Evolutionary conservation across 2,329 filamentous ascomycete genomes (phyloP).

Genomic region (Gnomoniopsis smithogilvyi): DNA sequence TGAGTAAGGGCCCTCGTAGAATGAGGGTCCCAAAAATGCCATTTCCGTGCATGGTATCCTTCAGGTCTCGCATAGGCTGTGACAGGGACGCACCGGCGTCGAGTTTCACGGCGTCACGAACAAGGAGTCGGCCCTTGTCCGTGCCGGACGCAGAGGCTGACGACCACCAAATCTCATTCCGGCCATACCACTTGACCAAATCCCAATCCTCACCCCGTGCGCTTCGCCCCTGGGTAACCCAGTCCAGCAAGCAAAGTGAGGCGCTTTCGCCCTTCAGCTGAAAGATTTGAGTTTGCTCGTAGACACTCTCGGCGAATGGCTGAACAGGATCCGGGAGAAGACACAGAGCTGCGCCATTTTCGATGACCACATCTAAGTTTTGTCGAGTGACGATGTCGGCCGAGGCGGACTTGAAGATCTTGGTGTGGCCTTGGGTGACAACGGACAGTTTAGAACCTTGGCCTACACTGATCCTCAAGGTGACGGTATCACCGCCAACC

Average conservation of each 20-base stretch:
- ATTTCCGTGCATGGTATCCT: constrained; percentile 67
- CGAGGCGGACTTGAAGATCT: constrained; percentile 80
- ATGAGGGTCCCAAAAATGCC: constrained; percentile 84
- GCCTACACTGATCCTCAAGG: constrained; percentile 66
- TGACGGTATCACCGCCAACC: constrained; percentile 80
- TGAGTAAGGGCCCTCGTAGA: constrained; percentile 69
- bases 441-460: constrained; percentile 63
- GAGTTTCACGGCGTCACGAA: constrained; percentile 83
- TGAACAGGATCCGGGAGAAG: constrained; percentile 89
- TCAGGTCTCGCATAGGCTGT: constrained; percentile 34
- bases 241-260: constrained; percentile 82
- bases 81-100: constrained; percentile 38
- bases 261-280: constrained; percentile 48
- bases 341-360: constrained; percentile 53
- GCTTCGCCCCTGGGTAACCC: constrained; percentile 84
- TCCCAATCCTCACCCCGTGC: constrained; percentile 90
- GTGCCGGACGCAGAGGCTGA: constrained; percentile 22
- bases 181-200: constrained; percentile 72
- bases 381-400: constrained; percentile 56
- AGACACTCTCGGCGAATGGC: constrained; percentile 80
- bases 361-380: constrained; percentile 48
- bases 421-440: constrained; percentile 79
- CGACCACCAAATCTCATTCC: constrained; percentile 81
- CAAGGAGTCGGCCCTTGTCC: constrained; percentile 57
- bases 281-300: constrained; percentile 82